Percentiles rank a stretch among this genome's conserved stretches.
Conservation (phyloP, 2,329 filamentous ascomycete species). For the Ophiostoma australiae region DNA sequence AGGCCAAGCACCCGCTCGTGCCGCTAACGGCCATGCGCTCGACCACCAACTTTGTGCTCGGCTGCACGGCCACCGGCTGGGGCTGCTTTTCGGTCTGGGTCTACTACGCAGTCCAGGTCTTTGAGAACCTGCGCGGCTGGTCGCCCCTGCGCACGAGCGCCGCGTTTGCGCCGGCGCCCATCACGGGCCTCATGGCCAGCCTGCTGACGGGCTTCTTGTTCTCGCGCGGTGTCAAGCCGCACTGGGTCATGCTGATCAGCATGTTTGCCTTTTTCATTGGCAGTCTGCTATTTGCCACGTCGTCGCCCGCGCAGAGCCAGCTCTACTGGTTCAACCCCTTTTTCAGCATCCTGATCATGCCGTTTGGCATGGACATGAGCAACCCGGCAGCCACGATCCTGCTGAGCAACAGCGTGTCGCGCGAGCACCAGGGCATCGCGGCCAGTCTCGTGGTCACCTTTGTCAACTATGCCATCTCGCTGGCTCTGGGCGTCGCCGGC, state of each 20-base stretch:
- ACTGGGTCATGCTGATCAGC: slow-evolving; percentile 43
- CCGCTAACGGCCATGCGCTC: slow-evolving; percentile 44
- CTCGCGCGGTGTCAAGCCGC: slow-evolving; percentile 36
- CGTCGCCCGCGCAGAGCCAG: slow-evolving; percentile 45
- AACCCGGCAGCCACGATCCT: slow-evolving; percentile 60
- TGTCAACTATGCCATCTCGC: slow-evolving; percentile 63
- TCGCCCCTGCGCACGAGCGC: slow-evolving; percentile 43
- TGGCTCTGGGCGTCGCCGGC: slow-evolving; percentile 61
- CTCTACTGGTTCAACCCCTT: slow-evolving; percentile 63
- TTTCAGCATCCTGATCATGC: slow-evolving; percentile 52
- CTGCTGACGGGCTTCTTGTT: slow-evolving; percentile 43
- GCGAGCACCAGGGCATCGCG: slow-evolving; percentile 44
- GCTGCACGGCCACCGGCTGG: slow-evolving; percentile 43
- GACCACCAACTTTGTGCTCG: slow-evolving; percentile 46
- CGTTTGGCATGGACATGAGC: slow-evolving; percentile 62
- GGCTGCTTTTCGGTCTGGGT: slow-evolving; percentile 41
- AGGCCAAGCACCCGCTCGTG: slow-evolving; percentile 45
- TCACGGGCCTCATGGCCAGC: slow-evolving; percentile 43
- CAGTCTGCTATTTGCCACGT: slow-evolving; percentile 41
- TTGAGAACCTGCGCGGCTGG: slow-evolving; percentile 36
- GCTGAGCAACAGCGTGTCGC: slow-evolving; percentile 48
- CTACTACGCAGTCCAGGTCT: slow-evolving; percentile 39
- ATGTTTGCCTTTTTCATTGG: slow-evolving; percentile 43
- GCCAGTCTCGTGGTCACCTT: slow-evolving; percentile 57
- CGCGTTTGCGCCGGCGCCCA: slow-evolving; percentile 42